Evolutionary conservation across 306 rosid genomes (phyloP), one percentile per base, ranked within the genome.

Genomic region (Purshia tridentata): DNA sequence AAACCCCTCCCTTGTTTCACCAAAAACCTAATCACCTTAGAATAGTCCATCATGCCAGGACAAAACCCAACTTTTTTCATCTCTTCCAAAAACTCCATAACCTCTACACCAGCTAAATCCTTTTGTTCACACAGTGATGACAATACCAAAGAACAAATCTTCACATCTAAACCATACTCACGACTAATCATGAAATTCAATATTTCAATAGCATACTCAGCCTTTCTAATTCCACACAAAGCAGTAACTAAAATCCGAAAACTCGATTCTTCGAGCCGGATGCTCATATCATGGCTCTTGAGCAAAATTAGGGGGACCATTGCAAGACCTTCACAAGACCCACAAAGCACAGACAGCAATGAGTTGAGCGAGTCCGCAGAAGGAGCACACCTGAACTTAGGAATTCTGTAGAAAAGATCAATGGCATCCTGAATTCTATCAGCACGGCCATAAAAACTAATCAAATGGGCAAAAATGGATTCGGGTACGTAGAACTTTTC

Each of bases 361-460:
- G 91, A 68, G 66, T 91, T 85, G 79, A 93, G 81, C 1, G 90
- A 84, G 12, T 78, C 66, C 55, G 78, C 84, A 76, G 93, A 84
- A 80, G 92, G 96, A 11, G 79, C 83, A 76, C 98, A 87, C 81
- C 97, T 90, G 73, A 88, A 86, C 81, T 77, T 82, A 46, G 92
- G 96, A 19, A 90, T 86, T 41, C 90, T 76, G 48, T 15, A 75
- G 58, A 88, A 93, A 62, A 93, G 37, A 66, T 84, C 79, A 77
- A 93, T 52, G 58, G 92, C 92, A 39, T 91, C 96, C 29, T 77
- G 82, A 53, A 86, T 49, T 48, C 67, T 79, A 20, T 76, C 81
- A 16, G 62, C 23, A 52, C 10, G 39, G 57, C 84, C 86, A 49
- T 86, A 91, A 63, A 72, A 58, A 15, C 72, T 66, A 45, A 91